Evolutionary conservation across 441 rosid genomes (phyloP), one percentile per base, ranked within the genome.

Genomic region (Hypseocharis bilobata): DNA sequence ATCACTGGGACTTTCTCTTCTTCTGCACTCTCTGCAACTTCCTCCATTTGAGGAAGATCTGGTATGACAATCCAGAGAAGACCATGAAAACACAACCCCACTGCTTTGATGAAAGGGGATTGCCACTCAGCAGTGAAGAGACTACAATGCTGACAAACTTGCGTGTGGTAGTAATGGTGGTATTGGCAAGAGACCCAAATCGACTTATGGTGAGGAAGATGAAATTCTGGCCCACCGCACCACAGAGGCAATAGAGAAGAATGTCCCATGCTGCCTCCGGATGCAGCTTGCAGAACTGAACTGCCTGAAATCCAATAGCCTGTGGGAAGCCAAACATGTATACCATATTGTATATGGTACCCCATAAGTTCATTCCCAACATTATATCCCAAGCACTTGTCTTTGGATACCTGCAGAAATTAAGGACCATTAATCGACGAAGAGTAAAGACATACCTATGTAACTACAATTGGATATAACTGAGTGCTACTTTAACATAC

Each of bases 311-410:
- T 16, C 98, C 98, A 4, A 77, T 86, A 47, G 85, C 92, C 0
- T 80, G 70, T 1, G 94, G 91, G 76, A 81, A 87, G 30, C 88
- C 88, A 65, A 92, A 92, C 98, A 92, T 92, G 84, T 88, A 92
- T 32, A 90, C 56, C 71, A 87, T 30, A 78, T 87, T 92, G 88
- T 92, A 90, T 56, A 90, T 77, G 66, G 97, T 90, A 0, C 96
- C 94, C 97, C 98, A 90, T 66, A 90, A 68, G 68, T 90, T 92
- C 97, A 92, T 92, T 67, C 96, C 98, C 73, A 92, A 58, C 98
- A 92, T 92, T 72, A 92, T 88, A 63, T 86, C 91, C 98, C 97
- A 90, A 6, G 97, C 96, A 62, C 81, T 81, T 0, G 96, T 92
- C 80, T 86, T 86, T 10, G 88, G 92, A 68, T 85, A 90, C 83